Evolutionary conservation across 257 asterid species (phyloP).

Genomic region (Echites panduratus): DNA sequence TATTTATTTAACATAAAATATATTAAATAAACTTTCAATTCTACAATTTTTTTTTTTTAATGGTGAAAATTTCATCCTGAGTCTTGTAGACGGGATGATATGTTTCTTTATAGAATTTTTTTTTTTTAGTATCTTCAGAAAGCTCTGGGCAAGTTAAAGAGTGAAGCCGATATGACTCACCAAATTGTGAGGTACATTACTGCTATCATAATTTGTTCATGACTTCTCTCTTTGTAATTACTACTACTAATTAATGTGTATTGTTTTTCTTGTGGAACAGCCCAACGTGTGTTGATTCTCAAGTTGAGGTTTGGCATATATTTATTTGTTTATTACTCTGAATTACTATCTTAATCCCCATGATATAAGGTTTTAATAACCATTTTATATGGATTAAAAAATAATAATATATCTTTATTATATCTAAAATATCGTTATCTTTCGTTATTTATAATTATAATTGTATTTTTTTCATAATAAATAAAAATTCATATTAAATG

Average conservation of each 20-base stretch:
- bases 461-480: too few relatives aligned
- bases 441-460: too few relatives aligned
- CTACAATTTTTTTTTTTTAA: not conserved
- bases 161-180: constrained; percentile 45
- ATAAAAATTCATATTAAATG: too few relatives aligned
- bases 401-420: too few relatives aligned
- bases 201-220: not conserved
- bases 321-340: too few relatives aligned
- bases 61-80: not conserved
- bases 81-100: not conserved
- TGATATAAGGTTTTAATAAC: too few relatives aligned
- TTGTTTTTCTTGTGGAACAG: constrained; percentile 34
- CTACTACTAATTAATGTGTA: not conserved
- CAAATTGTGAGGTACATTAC: constrained; percentile 46
- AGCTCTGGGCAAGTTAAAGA: constrained; percentile 74
- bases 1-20: too few relatives aligned
- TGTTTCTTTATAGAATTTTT: not conserved
- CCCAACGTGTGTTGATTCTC: constrained; percentile 57
- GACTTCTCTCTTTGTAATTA: not conserved
- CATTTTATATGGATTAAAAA: too few relatives aligned
- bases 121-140: constrained; percentile 51
- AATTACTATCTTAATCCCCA: too few relatives aligned
- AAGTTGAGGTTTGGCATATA: constrained; percentile 52
- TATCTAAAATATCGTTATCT: too few relatives aligned
- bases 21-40: too few relatives aligned